Evolutionary conservation across 176 grass and related monocot genomes (phyloP).

Genomic region (Aegilops longissima): DNA sequence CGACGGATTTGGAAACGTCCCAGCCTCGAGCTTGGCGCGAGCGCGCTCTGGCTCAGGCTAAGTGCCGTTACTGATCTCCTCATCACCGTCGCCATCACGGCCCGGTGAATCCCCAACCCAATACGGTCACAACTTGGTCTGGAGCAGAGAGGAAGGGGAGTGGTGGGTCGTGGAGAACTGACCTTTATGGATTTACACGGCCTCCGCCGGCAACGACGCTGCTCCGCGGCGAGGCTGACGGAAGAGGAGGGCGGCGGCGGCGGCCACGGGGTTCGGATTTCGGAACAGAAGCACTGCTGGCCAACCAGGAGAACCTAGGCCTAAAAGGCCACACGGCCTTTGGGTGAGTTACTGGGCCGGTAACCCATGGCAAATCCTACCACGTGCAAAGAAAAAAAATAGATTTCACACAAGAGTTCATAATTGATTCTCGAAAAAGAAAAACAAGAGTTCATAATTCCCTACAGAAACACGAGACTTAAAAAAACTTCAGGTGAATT

Average conservation of each 20-base stretch:
- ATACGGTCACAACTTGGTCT: not conserved
- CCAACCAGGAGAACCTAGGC: not conserved
- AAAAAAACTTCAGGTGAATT: no score
- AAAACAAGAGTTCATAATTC: no score
- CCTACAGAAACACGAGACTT: no score
- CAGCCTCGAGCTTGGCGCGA: not conserved
- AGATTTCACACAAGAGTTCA: no score
- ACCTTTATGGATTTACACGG: not conserved
- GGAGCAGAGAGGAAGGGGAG: not conserved
- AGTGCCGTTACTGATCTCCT: slow-evolving; percentile 1
- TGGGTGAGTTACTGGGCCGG: not conserved
- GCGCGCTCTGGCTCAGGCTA: not conserved
- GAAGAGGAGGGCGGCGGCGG: not conserved
- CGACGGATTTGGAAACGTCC: not conserved
- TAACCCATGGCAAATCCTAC: not conserved
- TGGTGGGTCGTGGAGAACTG: slow-evolving; percentile 5
- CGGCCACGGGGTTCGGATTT: not conserved
- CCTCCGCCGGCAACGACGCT: not conserved
- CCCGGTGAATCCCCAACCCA: not conserved
- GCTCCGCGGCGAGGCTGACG: not conserved
- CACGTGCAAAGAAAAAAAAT: no score
- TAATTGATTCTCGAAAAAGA: no score
- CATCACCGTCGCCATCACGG: not conserved
- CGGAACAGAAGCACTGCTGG: not conserved
- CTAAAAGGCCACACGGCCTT: slow-evolving; percentile 1